A percentile compares a stretch with the other conserved stretches of the same genome.
These are phyloP conservation scores for Zymoseptoria crescenta DNA, from an alignment of 2,329 filamentous ascomycete genomes.

Conservation along the genomic window DNA sequence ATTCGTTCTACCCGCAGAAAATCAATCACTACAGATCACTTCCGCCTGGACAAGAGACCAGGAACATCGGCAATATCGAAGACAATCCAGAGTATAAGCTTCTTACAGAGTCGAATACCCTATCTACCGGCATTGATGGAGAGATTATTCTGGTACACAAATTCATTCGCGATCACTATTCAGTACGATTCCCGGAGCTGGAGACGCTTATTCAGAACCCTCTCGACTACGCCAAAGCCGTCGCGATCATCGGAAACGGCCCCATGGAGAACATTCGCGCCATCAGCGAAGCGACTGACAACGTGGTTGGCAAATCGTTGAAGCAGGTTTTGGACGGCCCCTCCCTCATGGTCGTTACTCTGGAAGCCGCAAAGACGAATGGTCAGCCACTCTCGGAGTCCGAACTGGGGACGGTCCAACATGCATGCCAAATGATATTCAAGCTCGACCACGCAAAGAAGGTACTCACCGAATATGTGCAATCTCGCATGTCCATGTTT, in stretches of 20 bases:
- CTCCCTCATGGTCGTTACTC: conserved; percentile 88
- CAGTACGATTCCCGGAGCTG: conserved; percentile 83
- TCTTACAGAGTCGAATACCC: conserved; percentile 76
- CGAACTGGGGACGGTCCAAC: conserved; percentile 65
- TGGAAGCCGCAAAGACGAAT: conserved; percentile 85
- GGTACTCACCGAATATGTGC: conserved; percentile 83
- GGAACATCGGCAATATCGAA: conserved; percentile 72
- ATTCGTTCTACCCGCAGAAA: conserved; percentile 56
- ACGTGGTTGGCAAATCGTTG: conserved; percentile 66
- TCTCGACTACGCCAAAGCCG: conserved; percentile 89
- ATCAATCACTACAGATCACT: conserved; percentile 68
- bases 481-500: conserved; percentile 93
- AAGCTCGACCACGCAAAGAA: conserved; percentile 79
- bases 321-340: conserved; percentile 79
- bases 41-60: conserved; percentile 55
- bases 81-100: conserved; percentile 89
- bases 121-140: conserved; percentile 87
- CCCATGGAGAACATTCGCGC: conserved; percentile 82
- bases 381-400: conserved; percentile 67
- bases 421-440: conserved; percentile 83
- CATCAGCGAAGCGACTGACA: conserved; percentile 68
- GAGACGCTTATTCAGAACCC: conserved; percentile 86
- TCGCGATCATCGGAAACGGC: conserved; percentile 85
- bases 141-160: conserved; percentile 93
- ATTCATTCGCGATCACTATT: conserved; percentile 93